These are phyloP conservation scores for Acanthamoeba triangularis DNA, from an alignment of 208 protist genomes.

Conservation along the genomic window DNA sequence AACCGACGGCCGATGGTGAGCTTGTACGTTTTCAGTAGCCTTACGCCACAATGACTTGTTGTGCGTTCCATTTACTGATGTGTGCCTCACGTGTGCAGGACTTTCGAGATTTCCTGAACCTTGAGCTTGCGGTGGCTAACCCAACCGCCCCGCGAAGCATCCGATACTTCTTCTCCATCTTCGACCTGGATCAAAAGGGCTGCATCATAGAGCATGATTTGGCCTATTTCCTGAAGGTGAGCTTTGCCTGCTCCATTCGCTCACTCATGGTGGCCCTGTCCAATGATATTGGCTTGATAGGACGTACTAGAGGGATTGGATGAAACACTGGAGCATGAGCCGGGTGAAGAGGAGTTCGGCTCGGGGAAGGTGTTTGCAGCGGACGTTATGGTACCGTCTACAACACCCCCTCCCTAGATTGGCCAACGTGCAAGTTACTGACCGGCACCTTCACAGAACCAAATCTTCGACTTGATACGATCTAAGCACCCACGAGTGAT, in stretches of 20 bases:
- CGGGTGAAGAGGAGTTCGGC: neutral
- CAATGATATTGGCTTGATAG: neutral
- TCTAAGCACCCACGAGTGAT: neutral
- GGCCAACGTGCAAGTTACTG: neutral
- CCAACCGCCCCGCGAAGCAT: neutral
- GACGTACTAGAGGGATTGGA: conserved; percentile 32
- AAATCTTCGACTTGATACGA: conserved; percentile 37
- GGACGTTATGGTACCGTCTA: neutral
- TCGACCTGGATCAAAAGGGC: conserved; percentile 35
- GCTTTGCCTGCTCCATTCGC: neutral
- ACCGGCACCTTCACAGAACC: neutral
- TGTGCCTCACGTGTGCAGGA: neutral
- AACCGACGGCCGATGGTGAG: neutral
- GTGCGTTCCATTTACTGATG: neutral
- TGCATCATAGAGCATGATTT: conserved; percentile 48
- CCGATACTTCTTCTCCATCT: conserved; percentile 53
- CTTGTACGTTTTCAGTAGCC: neutral
- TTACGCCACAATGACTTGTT: neutral
- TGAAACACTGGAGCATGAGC: neutral
- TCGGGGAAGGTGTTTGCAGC: conserved; percentile 14
- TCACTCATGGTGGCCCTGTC: neutral
- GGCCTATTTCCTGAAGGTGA: conserved; percentile 43
- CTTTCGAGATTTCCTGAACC: conserved; percentile 50
- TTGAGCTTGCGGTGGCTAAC: conserved; percentile 32
- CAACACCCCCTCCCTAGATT: neutral